phyloP scores from a whole-genome alignment of 192 early-diverging fungal genomes.

The Lobosporangium transversale region DNA sequence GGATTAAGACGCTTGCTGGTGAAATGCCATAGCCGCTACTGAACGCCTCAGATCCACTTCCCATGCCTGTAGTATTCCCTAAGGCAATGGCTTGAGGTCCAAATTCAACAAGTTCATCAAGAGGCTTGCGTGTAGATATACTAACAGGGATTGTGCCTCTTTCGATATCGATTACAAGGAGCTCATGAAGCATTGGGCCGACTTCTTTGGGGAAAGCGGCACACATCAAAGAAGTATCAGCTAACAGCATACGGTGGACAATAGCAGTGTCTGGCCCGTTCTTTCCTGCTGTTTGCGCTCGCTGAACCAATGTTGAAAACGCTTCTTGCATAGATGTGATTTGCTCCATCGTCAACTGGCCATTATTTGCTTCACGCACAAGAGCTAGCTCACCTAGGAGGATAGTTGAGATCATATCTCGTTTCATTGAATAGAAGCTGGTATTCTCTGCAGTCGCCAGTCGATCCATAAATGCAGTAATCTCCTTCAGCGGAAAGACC shows the following conservation, averaged over 20 bases:
- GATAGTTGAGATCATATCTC: too few species aligned
- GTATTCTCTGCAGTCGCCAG: conserved; percentile 14
- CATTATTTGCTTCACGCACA: too few species aligned
- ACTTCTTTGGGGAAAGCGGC: conserved; percentile 14
- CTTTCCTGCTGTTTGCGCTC: conserved; percentile 22
- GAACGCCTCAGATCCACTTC: background rate
- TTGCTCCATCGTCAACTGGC: too few species aligned
- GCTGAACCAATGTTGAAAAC: too few species aligned
- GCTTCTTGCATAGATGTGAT: too few species aligned
- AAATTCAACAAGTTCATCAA: background rate
- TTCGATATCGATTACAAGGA: background rate
- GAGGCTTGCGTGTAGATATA: background rate
- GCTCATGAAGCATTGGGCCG: conserved; percentile 13
- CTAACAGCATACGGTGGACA: background rate
- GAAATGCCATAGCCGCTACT: background rate
- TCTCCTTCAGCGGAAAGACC: conserved; percentile 9
- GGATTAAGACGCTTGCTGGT: conserved; percentile 10
- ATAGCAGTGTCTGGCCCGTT: conserved; percentile 22
- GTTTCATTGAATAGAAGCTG: too few species aligned
- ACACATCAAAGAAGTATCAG: conserved; percentile 6
- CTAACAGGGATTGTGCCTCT: background rate
- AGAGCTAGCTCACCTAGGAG: too few species aligned
- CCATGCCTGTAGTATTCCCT: background rate
- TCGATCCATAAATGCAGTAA: conserved; percentile 23
- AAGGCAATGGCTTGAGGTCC: conserved; percentile 7